Base-by-base conservation (phyloP, 2,329 filamentous ascomycete genomes). In the Penicillium sp. region DNA sequence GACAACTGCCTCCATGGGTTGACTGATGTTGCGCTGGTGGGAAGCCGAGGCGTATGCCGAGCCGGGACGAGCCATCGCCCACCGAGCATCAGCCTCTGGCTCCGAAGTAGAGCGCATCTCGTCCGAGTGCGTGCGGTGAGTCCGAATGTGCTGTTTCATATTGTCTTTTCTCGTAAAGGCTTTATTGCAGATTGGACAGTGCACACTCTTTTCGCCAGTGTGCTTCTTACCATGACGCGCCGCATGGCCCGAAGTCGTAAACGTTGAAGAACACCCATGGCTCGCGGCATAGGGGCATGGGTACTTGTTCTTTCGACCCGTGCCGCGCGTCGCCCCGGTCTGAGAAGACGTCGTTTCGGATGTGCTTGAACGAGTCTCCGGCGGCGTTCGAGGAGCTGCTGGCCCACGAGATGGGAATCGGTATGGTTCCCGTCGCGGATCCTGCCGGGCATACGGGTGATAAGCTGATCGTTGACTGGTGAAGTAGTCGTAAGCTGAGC, bases 161-260 rank as follows among this genome's bases (percentile, higher is more conserved):
- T 88, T 88, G 75, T 88, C 85, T 68, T 88, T 88, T 62, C 85
- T 82, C 13, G 85, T 87, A 68, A 88, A 88, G 13, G 84, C 85
- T 72, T 88, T 88, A 75, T 85, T 84, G 77, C 85, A 88, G 60
- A 87, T 83, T 0, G 85, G 85, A 68, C 85, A 88, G 66, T 84
- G 81, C n/a, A 86, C 84, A 59, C 86, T 85, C 71, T 88, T 88
- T 73, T 87, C 86, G 55, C 86, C 86, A 0, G 86, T 88, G 74
- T 88, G 85, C 73, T 87, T 87, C 74, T 88, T 88, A 29, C 85
- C 85, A 66, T 88, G 85, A 21, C 85, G 82, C n/a, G 85, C 85
- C 7, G 85, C 85, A 67, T 88, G 85, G 50, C 85, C 85, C 0
- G 86, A 88, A 6, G 85, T 88, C 52, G 86, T 88, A 73, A 88